A percentile compares a stretch with the other conserved stretches of the same genome.
These are phyloP conservation scores for Yamadazyma diospyri DNA, from an alignment of 1,139 yeast genomes.

Conservation along the genomic window DNA sequence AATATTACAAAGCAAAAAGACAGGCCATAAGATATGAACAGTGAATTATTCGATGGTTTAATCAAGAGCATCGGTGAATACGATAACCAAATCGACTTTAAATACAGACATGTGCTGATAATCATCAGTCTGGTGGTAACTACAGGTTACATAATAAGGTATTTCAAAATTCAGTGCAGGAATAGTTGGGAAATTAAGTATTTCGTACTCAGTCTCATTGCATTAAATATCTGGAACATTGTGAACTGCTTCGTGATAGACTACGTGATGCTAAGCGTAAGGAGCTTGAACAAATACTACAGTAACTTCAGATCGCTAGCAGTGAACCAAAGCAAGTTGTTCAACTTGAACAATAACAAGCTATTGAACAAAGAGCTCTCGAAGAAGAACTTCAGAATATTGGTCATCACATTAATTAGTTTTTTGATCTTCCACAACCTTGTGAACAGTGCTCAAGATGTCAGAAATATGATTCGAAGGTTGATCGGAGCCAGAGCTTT, in stretches of 20 bases:
- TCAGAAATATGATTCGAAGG: background rate
- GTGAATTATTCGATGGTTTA: conserved; percentile 3
- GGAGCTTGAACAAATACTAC: conserved; percentile 1
- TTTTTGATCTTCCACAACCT: conserved; percentile 4
- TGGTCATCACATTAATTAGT: conserved; percentile 1
- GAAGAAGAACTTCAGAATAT: conserved; percentile 2
- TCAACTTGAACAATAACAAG: background rate
- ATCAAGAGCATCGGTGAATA: conserved; percentile 1
- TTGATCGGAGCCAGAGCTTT: background rate
- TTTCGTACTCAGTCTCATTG: conserved; percentile 1
- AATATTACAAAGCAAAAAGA: background rate
- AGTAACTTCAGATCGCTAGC: conserved; percentile 1
- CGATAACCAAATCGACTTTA: conserved; percentile 1
- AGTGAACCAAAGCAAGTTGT: background rate
- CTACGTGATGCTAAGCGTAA: background rate
- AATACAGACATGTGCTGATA: conserved; percentile 3
- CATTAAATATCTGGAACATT: conserved; percentile 6
- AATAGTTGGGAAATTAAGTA: background rate
- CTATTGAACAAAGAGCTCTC: conserved; percentile 2
- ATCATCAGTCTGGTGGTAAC: background rate
- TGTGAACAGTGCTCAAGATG: background rate
- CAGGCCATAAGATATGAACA: background rate
- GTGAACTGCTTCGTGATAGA: conserved; percentile 1
- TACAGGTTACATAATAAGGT: conserved; percentile 3
- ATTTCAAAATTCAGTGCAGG: background rate